Evolutionary conservation across 2,329 filamentous ascomycete species (phyloP), one percentile per base, ranked within the genome.

Genomic region (Aspergillus hiratsukae): DNA sequence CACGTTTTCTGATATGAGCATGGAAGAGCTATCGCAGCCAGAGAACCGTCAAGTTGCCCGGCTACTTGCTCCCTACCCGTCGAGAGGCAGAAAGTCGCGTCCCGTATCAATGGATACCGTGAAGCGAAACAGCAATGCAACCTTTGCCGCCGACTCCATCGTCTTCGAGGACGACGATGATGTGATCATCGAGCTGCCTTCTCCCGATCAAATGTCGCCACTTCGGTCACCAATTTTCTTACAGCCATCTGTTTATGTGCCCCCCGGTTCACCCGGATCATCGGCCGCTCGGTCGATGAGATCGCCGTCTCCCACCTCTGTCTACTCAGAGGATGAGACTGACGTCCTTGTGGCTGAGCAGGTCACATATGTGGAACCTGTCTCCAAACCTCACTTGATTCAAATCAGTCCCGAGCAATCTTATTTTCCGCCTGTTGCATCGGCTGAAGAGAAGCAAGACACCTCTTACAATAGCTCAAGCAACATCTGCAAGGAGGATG

Each of bases 81-180:
- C 58, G 10, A 51, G 55, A 8, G 52, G 55, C n/a, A 71, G 69
- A 54, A 49, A 58, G 6, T 63, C 67, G 21, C 64, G 71, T 4
- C 70, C 71, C 1, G 67, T 73, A 27, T 73, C 71, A 1, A 66
- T 72, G 55, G 69, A 71, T 23, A 73, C 70, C 0, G 57, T 73
- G 49, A 73, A 73, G 62, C 67, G 70, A 43, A 69, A 59, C 49
- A 72, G 70, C 48, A 61, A 54, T 52, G 61, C 65, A 1, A 71
- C 67, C 3, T 73, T 72, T 29, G 64, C 57, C 17, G 67, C 68
- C 17, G 66, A 69, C 37, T 59, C 69, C 1, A 69, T 66, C 43
- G 65, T 69, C 21, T 70, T 70, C 48, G 69, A 72, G 23, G 62
- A 23, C 10, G 40, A 64, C 3, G 70, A 71, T 19, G 64, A 70